Base-by-base conservation (phyloP, 2,329 filamentous ascomycete genomes). In the Scytalidium sp. region DNA sequence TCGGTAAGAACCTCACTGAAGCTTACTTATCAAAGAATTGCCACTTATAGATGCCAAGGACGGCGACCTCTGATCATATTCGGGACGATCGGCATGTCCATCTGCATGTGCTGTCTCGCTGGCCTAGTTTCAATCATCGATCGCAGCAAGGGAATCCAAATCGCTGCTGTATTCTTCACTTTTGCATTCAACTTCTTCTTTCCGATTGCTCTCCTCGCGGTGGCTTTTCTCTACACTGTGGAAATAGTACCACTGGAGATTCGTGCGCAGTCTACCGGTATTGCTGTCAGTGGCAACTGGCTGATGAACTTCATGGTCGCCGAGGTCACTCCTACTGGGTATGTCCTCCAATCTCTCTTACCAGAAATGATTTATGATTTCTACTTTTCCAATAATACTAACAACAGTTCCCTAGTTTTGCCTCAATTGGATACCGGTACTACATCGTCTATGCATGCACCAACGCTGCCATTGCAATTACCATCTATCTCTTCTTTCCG, bases 401-500 rank as follows among this genome's bases (percentile, higher is more conserved):
- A 27, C 25, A 27, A 27, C 7, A 27, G 13, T 13, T 27, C 25
- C 13, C 7, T 27, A 27, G 25, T 2, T 50, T 55, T 29, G 43
- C 48, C 8, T 49, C 20, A 11, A 53, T 55, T 19, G 51, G 51
- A 9, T 49, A 45, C 13, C 19, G 19, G 13, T 51, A 51, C 21
- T 55, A 53, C 20, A 53, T 53, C 11, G 41, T 55, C 11, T 55
- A 56, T 32, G 53, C 53, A 7, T 43, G 25, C 11, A 50, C 41
- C 6, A 36, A 36, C 20, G 20, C 43, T 13, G 25, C 44, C 15
- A 29, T 49, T 19, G 39, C 43, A 3, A 23, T 40, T 3, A 41
- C 46, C 8, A 27, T 90, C 25, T 91, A 86, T 71, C 87, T 90
- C 67, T 89, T 89, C 63, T 79, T 90, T 45, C 80, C 85, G 50